Evolutionary conservation across 2,329 filamentous ascomycete genomes (phyloP), one percentile per base, ranked within the genome.

Genomic region (Albophoma yamanashiensis): DNA sequence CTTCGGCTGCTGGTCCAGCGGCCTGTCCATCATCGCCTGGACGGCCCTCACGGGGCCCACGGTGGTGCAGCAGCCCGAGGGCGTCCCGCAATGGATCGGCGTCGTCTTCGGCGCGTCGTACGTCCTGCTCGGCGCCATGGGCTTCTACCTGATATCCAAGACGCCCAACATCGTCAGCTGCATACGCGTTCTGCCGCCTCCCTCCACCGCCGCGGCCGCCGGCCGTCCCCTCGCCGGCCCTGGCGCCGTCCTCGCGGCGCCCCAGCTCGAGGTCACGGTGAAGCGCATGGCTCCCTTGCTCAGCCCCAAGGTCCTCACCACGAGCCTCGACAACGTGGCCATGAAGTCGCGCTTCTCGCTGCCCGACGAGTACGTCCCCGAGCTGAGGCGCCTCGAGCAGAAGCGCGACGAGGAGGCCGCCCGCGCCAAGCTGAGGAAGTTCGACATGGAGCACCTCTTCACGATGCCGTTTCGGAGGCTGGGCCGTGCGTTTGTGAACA

Each of bases 121-220:
- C 69, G 67, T 87, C 55, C 69, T 82, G 60, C 85, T 89, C 76
- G 82, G 77, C 58, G 76, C 74, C 45, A 78, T 88, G 70, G 87
- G 85, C 61, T 79, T 79, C 55, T 81, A 82, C 62, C 82, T 89
- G 64, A 69, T 87, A 52, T 68, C 82, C 60, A 81, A 83, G 67
- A 83, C 86, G 8, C 71, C 76, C 34, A 78, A 79, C 58, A 76
- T 89, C 56, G 79, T 91, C 64, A 78, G 78, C 58, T 73, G 72
- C 47, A 84, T 89, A 67, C 80, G 79, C 38, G 77, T 85, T 17
- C 71, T 87, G 20, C 81, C 81, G 4, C 80, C 80, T 2, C 65
- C 71, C 20, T 60, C 66, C 25, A 59, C 62, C 20, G 60, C 65
- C 6, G 64, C 63, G 1, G 63, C 64, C 27, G 60, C 64, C 0